Base-by-base conservation (phyloP, 257 asterid genomes). In the Petunia secreta region DNA sequence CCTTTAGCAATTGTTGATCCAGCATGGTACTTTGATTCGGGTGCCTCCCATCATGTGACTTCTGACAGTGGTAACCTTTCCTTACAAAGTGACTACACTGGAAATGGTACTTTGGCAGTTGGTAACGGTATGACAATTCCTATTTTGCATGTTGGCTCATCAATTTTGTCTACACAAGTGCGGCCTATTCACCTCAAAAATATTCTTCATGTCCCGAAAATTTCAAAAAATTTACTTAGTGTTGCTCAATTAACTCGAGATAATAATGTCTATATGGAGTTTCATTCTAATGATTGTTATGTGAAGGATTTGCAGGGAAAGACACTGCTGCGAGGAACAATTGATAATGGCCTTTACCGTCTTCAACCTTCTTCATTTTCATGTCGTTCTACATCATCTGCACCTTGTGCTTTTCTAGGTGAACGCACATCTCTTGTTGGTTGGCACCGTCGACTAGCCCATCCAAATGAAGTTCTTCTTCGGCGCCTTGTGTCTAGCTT, bases 271-370 rank as follows among this genome's bases (percentile, higher is more conserved):
- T 53, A 48, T 6, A 53, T 75, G 15, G 7, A 25, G 2, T 54
- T 38, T 34, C 25, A 37, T 39, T 3, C 48, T 75, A 25, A 13
- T 54, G 37, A 14, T 75, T 75, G 48, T 50, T 14, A 15, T 75
- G 79, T 37, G 14, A 75, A 53, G 38, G 79, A 75, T 53, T 11
- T 75, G 16, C 38, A 54, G 13, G 66, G 79, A 1, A 34, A 10
- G 43, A 48, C 16, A 34, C 66, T 54, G 4, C 34, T 75, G 38
- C 11, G 6, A 75, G 50, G 79, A 55, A 75, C 2, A 7, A 14
- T 15, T 71, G 57, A 71, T 40, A 36, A 75, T 37, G 79, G 13
- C 7, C 34, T 53, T 13, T 53, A 52, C 10, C 8, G 0, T n/a
- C 41, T 74, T 75, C 63, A 75, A 8, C 2, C 13, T 2, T 13